Base-by-base conservation (phyloP, 2,329 filamentous ascomycete genomes). In the Pleurostoma richardsiae region DNA sequence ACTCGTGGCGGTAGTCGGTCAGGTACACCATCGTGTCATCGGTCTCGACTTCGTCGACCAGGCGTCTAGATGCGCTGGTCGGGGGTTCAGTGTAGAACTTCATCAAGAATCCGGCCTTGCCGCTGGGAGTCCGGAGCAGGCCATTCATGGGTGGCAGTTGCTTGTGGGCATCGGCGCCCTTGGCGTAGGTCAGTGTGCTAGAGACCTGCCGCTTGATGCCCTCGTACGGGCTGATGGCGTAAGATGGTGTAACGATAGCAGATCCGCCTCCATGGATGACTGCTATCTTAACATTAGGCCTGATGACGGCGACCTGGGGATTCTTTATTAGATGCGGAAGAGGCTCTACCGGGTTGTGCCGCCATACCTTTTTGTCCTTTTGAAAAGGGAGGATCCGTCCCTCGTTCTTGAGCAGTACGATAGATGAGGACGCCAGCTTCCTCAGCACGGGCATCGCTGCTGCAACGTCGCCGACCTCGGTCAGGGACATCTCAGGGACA, bases 381-480 rank as follows among this genome's bases (percentile, higher is more conserved):
- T 66, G 63, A 44, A 80, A 59, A 0, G 84, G 83, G 0, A 87
- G 67, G 2, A 80, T 60, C 10, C 67, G 66, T 4, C 70, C 70
- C 28, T 82, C 73, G 52, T 87, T 87, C 65, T 86, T 85, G 41
- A 86, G 66, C 27, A 86, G 70, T 1, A 86, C 81, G 10, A 85
- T 76, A 1, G 77, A 80, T 48, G 84, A 77, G 0, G 76, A 72
- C 3, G 80, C 80, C 5, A 82, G 68, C 31, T 77, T 70, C 30
- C 82, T 71, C 8, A 83, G 70, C 29, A 85, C 55, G 10, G 58
- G 55, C 7, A 60, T 61, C 40, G 62, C 64, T 51, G 63, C 67
- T 26, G 55, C 62, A 5, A 43, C 62, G 48, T 59, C 50, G 5
- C 19, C 41, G 49, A 11, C 52, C 57, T 30, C 44, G 57, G 48